phyloP scores from a whole-genome alignment of 805 yeast genomes.

The Saturnispora ahearnii region DNA sequence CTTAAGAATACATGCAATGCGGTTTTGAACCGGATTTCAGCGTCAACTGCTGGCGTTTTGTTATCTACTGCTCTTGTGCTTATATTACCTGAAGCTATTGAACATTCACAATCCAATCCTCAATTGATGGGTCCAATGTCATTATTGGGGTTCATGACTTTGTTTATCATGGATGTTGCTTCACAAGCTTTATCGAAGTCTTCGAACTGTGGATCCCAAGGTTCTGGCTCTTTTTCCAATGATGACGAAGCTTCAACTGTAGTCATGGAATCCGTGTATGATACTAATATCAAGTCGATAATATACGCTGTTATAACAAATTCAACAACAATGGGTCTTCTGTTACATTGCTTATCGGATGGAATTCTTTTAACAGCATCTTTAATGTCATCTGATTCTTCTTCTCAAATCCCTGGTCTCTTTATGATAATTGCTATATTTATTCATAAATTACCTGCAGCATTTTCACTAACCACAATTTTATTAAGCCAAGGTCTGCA shows the following conservation, averaged over 20 bases:
- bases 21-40: conserved; percentile 2
- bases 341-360: conserved; percentile 62
- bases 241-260: not conserved
- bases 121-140: conserved; percentile 7
- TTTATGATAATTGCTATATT: conserved; percentile 53
- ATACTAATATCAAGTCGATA: not conserved
- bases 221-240: not conserved
- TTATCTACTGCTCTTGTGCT: conserved; percentile 10
- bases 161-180: conserved; percentile 7
- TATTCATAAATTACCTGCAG: conserved; percentile 66
- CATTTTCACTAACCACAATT: conserved; percentile 56
- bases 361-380: conserved; percentile 63
- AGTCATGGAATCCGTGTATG: not conserved
- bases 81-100: conserved; percentile 12
- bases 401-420: conserved; percentile 16
- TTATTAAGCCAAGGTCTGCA: conserved; percentile 32
- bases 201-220: not conserved
- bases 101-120: not conserved
- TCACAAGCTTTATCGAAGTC: not conserved
- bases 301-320: conserved; percentile 29
- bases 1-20: not conserved
- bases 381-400: conserved; percentile 22
- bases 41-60: conserved; percentile 11
- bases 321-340: conserved; percentile 50
- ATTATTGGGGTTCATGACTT: conserved; percentile 10